Percentiles rank a stretch among this genome's conserved stretches.
phyloP scores from a whole-genome alignment of 2,329 filamentous ascomycete genomes.

The Hansfordia pulvinata region DNA sequence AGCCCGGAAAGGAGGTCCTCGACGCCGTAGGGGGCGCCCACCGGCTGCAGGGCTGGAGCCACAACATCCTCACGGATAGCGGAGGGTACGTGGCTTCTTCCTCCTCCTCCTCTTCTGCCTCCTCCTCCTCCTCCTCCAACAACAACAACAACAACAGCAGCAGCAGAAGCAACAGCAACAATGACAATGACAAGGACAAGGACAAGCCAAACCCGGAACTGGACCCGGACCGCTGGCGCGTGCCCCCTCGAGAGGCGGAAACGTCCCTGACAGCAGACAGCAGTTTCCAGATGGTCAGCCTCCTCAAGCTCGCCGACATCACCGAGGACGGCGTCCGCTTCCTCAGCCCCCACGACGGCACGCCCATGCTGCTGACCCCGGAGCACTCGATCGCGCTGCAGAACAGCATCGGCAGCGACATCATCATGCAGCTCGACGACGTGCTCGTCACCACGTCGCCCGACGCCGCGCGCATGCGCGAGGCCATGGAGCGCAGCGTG shows the following conservation, averaged over 20 bases:
- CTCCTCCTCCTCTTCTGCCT: constrained; percentile 4
- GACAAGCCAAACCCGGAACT: too few species aligned
- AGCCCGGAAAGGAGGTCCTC: constrained; percentile 82
- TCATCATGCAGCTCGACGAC: constrained; percentile 99
- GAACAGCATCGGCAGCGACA: constrained; percentile 95
- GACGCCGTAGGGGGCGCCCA: constrained; percentile 86
- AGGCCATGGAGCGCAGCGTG: constrained; percentile 89
- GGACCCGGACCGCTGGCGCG: too few species aligned
- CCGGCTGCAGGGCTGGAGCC: constrained; percentile 85
- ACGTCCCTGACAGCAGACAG: too few species aligned
- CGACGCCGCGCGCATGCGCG: constrained; percentile 73
- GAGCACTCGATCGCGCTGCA: constrained; percentile 95
- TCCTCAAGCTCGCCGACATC: constrained; percentile 83
- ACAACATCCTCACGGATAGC: constrained; percentile 83
- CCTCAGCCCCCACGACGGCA: constrained; percentile 88
- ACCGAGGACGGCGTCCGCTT: constrained; percentile 95
- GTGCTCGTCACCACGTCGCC: constrained; percentile 94
- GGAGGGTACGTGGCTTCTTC: constrained; percentile 39
- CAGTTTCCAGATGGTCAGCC: constrained; percentile 97
- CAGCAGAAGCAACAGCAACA: too few species aligned
- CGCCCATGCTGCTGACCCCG: constrained; percentile 90
- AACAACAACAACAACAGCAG: constrained; percentile 12
- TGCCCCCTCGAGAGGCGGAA: too few species aligned
- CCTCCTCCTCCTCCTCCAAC: background rate
- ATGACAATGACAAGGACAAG: too few species aligned